These are phyloP conservation scores for Articulospora tetracladia DNA, from an alignment of 495 filamentous ascomycete species.

Conservation along the genomic window DNA sequence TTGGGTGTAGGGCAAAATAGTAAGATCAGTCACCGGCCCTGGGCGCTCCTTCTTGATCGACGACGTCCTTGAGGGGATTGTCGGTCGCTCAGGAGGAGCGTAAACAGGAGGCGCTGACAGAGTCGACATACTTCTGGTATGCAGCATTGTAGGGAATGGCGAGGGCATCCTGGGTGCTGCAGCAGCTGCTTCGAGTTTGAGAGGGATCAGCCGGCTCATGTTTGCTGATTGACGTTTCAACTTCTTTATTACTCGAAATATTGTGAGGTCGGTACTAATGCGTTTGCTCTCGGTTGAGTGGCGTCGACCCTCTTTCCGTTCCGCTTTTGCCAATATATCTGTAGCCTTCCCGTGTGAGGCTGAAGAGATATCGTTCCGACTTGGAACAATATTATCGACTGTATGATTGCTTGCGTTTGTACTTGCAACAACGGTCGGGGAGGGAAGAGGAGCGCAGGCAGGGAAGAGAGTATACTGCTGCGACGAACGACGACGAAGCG, in stretches of 20 bases:
- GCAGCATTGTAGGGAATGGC: not conserved
- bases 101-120: not conserved
- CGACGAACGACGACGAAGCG: not conserved
- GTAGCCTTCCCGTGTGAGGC: not conserved
- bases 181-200: slow-evolving; percentile 5
- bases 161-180: not conserved
- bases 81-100: not conserved
- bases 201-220: slow-evolving; percentile 16
- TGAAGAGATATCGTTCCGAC: not conserved
- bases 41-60: slow-evolving; percentile 8
- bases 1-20: slow-evolving; percentile 19
- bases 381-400: not conserved
- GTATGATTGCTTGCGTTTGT: not conserved
- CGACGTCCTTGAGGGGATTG: not conserved
- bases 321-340: not conserved
- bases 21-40: slow-evolving; percentile 16
- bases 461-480: slow-evolving; percentile 15
- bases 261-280: not conserved
- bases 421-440: not conserved
- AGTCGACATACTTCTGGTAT: not conserved
- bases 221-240: slow-evolving; percentile 6
- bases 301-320: not conserved
- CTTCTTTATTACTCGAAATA: not conserved
- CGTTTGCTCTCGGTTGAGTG: not conserved
- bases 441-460: not conserved